Conservation (phyloP, 352 stramenopile species). For the Phytophthora sp. region DNA sequence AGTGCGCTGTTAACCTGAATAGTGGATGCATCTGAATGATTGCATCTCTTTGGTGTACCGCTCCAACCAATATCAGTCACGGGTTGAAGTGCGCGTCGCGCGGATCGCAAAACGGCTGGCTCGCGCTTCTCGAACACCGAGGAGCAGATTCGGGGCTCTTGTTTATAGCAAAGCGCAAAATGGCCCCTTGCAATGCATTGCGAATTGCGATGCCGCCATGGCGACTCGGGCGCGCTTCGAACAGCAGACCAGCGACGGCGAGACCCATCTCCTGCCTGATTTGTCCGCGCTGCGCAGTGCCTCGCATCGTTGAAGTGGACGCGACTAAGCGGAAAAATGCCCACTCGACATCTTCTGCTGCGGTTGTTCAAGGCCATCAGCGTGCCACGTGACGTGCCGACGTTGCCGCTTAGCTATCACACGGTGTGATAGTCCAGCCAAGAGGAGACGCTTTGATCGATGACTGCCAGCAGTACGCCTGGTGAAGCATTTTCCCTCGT, state of each 20-base stretch:
- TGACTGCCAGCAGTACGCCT: too few species aligned
- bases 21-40: too few species aligned
- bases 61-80: too few species aligned
- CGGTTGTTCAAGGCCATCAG: conserved; percentile 3
- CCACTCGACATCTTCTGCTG: too few species aligned
- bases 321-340: neutral
- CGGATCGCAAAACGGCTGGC: conserved; percentile 74
- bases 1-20: neutral
- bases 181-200: too few species aligned
- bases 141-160: conserved; percentile 7
- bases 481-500: too few species aligned
- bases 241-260: neutral
- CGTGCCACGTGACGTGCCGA: neutral
- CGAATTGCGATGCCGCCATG: too few species aligned
- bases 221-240: conserved; percentile 2
- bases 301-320: conserved; percentile 23
- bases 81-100: conserved; percentile 31
- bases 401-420: conserved; percentile 4
- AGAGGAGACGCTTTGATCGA: too few species aligned
- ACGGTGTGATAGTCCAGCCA: conserved; percentile 8
- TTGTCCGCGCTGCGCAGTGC: conserved; percentile 10
- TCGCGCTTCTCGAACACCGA: conserved; percentile 4
- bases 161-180: too few species aligned
- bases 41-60: too few species aligned
- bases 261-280: conserved; percentile 4